Base-by-base conservation (phyloP, 2,329 filamentous ascomycete species). In the Aureobasidium namibiae region DNA sequence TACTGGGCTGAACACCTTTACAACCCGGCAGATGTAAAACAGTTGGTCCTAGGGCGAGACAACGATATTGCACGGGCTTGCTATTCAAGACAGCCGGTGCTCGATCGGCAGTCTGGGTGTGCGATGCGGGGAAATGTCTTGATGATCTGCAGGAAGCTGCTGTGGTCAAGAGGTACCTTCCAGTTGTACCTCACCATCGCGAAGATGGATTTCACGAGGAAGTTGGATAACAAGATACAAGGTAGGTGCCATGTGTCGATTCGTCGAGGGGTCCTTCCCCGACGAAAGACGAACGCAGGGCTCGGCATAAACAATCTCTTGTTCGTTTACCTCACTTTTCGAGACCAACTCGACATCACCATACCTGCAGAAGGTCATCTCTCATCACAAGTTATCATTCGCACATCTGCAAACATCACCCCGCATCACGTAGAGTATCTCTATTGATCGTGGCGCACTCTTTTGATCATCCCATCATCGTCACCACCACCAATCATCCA, bases 401-500 rank as follows among this genome's bases (percentile, higher is more conserved):
- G 54, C 39, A 26, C 44, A 53, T 49, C 60, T 59, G 39, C 49
- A 53, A 42, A 34, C 48, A 56, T 53, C 42, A 48, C 29, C 42
- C 34, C 49, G 49, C 60, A 38, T 58, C 36, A 24, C 34, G 44
- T 16, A 34, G 31, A 41, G 44, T 36, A 48, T 39, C 48, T 52
- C 42, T 45, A 26, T 50, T 36, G 39, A 52, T 9, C 42, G 10
- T 34, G 42, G 42, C 52, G 36, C 49, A 45, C 52, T 34, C 36
- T 52, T 33, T 23, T 39, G 21, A 39, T 14, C 7, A 21, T 42
- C 52, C 46, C 24, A 41, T 39, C 29, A 52, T 56, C 33, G 7
- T 56, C 33, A 56, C 39, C 46, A 63, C 54, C 6, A 50, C 45
- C 9, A 57, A 59, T 33, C 52, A 50, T 23, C 23, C 56, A 42